Evolutionary conservation across 169 alveolate species (phyloP).

Genomic region (Plasmodium chabaudi): DNA sequence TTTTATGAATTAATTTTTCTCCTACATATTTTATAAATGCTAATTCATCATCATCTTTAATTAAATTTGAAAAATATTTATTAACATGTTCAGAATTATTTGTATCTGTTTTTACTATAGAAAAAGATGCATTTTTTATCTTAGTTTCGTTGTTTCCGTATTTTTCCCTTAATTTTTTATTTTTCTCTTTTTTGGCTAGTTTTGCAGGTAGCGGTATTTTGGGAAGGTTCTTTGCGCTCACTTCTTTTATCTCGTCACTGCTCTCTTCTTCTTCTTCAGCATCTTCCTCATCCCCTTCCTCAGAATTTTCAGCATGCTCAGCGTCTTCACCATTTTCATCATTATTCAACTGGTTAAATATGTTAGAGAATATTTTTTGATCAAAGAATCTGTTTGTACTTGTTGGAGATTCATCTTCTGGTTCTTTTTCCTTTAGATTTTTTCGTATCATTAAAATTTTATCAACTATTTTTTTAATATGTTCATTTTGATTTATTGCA

Average conservation of each 20-base stretch:
- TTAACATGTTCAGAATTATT: conserved; percentile 41
- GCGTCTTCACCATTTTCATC: conserved; percentile 17
- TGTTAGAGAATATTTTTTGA: conserved; percentile 68
- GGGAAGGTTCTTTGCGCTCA: conserved; percentile 34
- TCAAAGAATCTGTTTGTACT: conserved; percentile 55
- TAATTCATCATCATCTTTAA: conserved; percentile 80
- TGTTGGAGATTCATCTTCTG: conserved; percentile 6
- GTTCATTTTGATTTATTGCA: conserved; percentile 29
- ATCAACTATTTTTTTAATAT: conserved; percentile 50
- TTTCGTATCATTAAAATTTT: conserved; percentile 68
- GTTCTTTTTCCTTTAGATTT: conserved; percentile 44
- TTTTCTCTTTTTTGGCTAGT: conserved; percentile 68
- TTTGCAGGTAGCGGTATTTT: conserved; percentile 73
- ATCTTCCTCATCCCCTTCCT: neutral
- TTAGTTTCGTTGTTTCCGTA: conserved; percentile 63
- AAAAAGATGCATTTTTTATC: conserved; percentile 66
- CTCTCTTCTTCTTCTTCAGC: neutral
- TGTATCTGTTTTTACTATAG: conserved; percentile 55
- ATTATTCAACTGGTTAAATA: conserved; percentile 44
- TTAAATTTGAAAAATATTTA: conserved; percentile 62
- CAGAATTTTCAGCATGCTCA: neutral
- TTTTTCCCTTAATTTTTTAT: conserved; percentile 73
- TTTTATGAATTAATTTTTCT: conserved; percentile 88
- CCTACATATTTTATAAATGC: conserved; percentile 79
- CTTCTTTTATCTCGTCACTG: conserved; percentile 32